Percentiles rank a stretch among this genome's conserved stretches.
Conservation (phyloP, 2,329 filamentous ascomycete genomes). For the Fusarium sp. region DNA sequence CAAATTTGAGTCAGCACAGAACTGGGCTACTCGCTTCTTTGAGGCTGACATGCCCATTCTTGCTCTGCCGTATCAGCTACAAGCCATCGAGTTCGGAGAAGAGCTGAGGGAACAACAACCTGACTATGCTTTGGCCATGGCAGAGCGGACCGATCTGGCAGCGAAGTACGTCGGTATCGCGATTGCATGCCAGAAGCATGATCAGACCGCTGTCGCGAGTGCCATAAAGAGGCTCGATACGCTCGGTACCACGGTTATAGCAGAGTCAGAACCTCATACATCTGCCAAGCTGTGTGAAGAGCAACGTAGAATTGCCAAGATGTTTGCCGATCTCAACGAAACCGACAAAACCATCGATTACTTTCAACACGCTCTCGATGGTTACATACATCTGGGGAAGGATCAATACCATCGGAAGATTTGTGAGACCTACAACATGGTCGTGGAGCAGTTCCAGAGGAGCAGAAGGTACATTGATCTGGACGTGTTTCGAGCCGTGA, state of each 20-base stretch:
- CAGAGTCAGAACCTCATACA: not conserved
- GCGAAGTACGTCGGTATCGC: not conserved
- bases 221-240: not conserved
- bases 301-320: not conserved
- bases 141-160: not conserved
- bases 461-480: not conserved
- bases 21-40: not conserved
- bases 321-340: not conserved
- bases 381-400: not conserved
- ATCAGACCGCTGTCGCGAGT: not conserved
- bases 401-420: not conserved
- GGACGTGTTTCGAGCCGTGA: not conserved
- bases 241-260: not conserved
- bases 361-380: not conserved
- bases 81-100: not conserved
- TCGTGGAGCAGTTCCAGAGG: not conserved
- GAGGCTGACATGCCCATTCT: not conserved
- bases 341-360: not conserved
- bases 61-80: not conserved
- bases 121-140: not conserved
- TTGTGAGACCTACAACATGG: not conserved
- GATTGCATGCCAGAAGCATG: not conserved
- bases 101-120: not conserved
- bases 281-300: not conserved
- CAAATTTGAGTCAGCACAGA: not conserved